A percentile compares a stretch with the other conserved stretches of the same genome.
Conservation (phyloP, 2,329 filamentous ascomycete genomes). For the Claviceps arundinis region DNA sequence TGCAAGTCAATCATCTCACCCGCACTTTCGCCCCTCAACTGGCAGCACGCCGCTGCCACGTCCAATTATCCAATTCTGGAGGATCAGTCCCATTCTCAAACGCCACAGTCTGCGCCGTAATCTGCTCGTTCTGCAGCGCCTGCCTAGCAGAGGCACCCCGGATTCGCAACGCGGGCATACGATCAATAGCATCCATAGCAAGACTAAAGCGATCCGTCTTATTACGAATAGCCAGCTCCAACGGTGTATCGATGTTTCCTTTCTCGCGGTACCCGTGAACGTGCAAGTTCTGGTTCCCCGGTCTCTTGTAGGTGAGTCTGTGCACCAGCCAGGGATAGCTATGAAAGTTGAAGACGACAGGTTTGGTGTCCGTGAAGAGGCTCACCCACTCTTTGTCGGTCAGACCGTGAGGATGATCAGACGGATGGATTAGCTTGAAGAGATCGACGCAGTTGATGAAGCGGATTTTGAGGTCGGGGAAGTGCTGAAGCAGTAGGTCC, state of each 20-base stretch:
- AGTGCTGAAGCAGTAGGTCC: constrained; percentile 55
- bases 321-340: constrained; percentile 72
- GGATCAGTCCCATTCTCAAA: constrained; percentile 62
- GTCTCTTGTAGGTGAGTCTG: constrained; percentile 62
- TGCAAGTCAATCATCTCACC: constrained; percentile 1
- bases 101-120: constrained; percentile 48
- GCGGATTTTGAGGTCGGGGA: constrained; percentile 61
- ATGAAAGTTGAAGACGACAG: constrained; percentile 76
- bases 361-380: constrained; percentile 59
- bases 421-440: constrained; percentile 61
- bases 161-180: constrained; percentile 49
- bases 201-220: constrained; percentile 64
- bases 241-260: constrained; percentile 71
- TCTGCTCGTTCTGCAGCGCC: constrained; percentile 49
- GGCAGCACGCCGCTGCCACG: constrained; percentile 38
- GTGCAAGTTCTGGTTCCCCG: constrained; percentile 52
- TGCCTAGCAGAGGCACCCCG: constrained; percentile 49
- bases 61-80: constrained; percentile 50
- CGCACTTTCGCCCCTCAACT: constrained; percentile 22
- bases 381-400: constrained; percentile 51
- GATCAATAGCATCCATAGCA: constrained; percentile 64
- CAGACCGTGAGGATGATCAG: constrained; percentile 62
- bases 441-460: constrained; percentile 72
- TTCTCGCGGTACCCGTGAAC: constrained; percentile 74
- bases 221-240: constrained; percentile 67